Evolutionary conservation across 352 stramenopile genomes (phyloP).

Genomic region (Plasmopara muralis): DNA sequence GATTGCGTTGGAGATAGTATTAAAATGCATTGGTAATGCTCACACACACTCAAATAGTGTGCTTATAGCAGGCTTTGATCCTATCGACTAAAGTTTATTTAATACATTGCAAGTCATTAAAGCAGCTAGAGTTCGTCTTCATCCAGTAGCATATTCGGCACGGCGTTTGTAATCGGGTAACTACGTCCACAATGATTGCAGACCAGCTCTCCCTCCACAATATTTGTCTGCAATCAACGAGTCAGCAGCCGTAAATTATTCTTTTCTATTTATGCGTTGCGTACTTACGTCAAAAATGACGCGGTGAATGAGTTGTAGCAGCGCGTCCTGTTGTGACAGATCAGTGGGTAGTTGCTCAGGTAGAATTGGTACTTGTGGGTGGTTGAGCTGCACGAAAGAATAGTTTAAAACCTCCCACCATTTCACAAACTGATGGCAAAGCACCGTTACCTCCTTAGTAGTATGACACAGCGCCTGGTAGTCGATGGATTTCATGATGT

Average conservation of each 20-base stretch:
- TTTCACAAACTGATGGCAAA: neutral
- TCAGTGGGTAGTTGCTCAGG: conserved; percentile 58
- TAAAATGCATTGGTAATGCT: too few relatives aligned
- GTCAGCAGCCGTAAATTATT: neutral
- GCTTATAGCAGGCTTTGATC: too few relatives aligned
- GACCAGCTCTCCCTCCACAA: conserved; percentile 75
- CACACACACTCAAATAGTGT: too few relatives aligned
- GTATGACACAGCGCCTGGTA: conserved; percentile 68
- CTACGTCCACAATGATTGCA: conserved; percentile 81
- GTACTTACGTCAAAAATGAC: conserved; percentile 74
- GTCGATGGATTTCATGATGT: conserved; percentile 85
- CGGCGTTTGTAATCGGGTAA: conserved; percentile 71
- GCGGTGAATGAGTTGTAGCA: conserved; percentile 70
- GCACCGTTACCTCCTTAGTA: conserved; percentile 51
- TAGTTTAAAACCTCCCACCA: neutral
- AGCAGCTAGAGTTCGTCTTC: conserved; percentile 73
- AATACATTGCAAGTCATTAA: conserved; percentile 20
- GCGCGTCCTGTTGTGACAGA: conserved; percentile 47
- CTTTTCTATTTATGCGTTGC: neutral
- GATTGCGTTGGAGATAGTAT: too few relatives aligned
- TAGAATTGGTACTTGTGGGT: conserved; percentile 67
- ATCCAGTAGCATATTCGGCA: conserved; percentile 83
- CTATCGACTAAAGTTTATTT: conserved; percentile 3
- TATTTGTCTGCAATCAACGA: conserved; percentile 50
- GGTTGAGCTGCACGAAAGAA: conserved; percentile 46